phyloP scores from a whole-genome alignment of 192 early-diverging fungal species.

The Pilobolus umbonatus region DNA sequence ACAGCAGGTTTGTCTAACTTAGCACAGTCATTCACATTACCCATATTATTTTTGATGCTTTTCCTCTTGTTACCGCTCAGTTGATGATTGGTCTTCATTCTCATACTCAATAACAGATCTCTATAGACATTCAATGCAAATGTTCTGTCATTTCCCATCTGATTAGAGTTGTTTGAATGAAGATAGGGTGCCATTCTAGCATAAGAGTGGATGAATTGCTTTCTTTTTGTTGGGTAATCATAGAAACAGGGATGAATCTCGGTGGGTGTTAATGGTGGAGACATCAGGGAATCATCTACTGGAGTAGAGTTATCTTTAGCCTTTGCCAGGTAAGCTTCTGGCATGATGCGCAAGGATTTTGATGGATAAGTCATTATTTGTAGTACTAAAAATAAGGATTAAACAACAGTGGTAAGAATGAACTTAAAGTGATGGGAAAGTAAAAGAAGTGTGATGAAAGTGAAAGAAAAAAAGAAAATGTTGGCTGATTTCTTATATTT shows the following conservation, averaged over 20 bases:
- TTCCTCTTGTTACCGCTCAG: not conserved
- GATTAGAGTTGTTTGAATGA: too few species aligned
- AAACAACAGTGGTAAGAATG: too few species aligned
- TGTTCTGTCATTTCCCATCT: not conserved
- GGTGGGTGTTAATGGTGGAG: slow-evolving; percentile 19
- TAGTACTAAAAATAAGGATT: not conserved
- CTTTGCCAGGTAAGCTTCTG: not conserved
- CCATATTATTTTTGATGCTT: not conserved
- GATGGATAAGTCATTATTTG: slow-evolving; percentile 7
- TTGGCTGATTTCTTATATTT: slow-evolving; percentile 5
- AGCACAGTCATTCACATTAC: slow-evolving; percentile 13
- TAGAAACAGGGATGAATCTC: slow-evolving; percentile 7
- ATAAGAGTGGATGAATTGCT: slow-evolving; percentile 12
- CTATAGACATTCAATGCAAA: slow-evolving; percentile 19
- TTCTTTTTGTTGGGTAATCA: slow-evolving; percentile 5
- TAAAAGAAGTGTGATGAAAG: not conserved
- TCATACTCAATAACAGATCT: not conserved
- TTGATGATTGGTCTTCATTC: not conserved
- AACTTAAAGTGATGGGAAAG: too few species aligned
- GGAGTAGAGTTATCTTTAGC: not conserved
- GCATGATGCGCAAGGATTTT: slow-evolving; percentile 15
- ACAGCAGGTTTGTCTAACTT: slow-evolving; percentile 18
- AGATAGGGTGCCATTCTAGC: slow-evolving; percentile 12
- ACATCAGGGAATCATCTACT: slow-evolving; percentile 8
- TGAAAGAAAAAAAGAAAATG: not conserved